These are phyloP conservation scores for Pythium dissimile DNA, from an alignment of 352 stramenopile genomes.

Conservation along the genomic window DNA sequence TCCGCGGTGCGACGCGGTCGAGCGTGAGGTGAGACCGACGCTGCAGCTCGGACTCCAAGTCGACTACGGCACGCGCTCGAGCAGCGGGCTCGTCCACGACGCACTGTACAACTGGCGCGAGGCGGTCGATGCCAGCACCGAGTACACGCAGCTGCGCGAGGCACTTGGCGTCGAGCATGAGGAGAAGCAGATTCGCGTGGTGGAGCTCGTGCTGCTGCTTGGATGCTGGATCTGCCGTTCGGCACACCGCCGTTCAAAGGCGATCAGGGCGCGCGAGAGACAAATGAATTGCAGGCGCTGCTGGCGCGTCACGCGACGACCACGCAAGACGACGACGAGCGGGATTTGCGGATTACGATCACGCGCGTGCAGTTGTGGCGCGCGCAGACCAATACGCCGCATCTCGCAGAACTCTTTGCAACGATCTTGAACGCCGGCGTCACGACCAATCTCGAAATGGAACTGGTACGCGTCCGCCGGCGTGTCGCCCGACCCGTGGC, in stretches of 20 bases:
- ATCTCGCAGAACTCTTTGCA: no score
- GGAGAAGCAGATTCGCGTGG: background rate
- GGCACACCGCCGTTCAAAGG: no score
- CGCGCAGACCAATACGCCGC: no score
- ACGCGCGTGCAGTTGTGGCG: background rate
- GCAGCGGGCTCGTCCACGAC: conserved; percentile 1
- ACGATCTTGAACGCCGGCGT: background rate
- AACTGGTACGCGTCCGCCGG: background rate
- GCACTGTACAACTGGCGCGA: conserved; percentile 11
- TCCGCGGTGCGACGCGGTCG: conserved; percentile 11
- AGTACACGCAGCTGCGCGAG: background rate
- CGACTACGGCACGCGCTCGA: background rate
- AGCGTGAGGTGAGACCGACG: background rate
- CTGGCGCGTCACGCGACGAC: background rate
- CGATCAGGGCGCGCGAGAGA: background rate
- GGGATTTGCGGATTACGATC: background rate
- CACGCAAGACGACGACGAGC: no score
- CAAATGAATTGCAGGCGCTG: conserved; percentile 5
- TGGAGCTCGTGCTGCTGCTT: conserved; percentile 1
- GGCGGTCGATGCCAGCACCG: background rate
- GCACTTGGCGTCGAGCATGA: background rate
- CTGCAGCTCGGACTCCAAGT: background rate
- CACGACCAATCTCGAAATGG: background rate
- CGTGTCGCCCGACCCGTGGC: background rate
- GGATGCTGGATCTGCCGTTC: background rate